A percentile compares a stretch with the other conserved stretches of the same genome.
These are phyloP conservation scores for Calocybe gangraenosa DNA, from an alignment of 768 basidiomycete genomes.

Conservation along the genomic window DNA sequence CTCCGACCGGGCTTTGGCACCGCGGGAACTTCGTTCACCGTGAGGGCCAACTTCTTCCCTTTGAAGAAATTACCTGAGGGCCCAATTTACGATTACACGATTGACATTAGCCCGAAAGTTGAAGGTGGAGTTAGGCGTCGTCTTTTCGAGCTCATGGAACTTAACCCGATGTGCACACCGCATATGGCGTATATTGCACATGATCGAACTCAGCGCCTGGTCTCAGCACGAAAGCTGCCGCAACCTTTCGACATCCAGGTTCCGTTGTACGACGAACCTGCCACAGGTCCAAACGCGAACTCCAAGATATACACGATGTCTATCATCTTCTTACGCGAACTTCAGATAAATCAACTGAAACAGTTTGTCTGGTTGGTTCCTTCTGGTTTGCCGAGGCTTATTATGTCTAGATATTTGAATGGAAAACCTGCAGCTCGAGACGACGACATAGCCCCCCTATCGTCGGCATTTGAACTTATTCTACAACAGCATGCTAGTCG, in stretches of 20 bases:
- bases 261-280: constrained; percentile 39
- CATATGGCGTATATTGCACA: constrained; percentile 46
- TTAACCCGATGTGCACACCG: constrained; percentile 27
- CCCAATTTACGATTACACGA: constrained; percentile 51
- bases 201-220: constrained; percentile 42
- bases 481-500: constrained; percentile 44
- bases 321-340: constrained; percentile 37
- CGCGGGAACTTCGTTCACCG: constrained; percentile 37
- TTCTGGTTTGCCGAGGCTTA: neutral
- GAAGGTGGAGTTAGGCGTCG: constrained; percentile 43
- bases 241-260: constrained; percentile 39
- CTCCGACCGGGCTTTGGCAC: constrained; percentile 58
- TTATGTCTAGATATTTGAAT: constrained; percentile 40
- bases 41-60: constrained; percentile 65
- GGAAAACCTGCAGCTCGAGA: constrained; percentile 40
- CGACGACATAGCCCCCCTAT: constrained; percentile 45
- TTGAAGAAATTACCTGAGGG: constrained; percentile 43
- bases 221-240: constrained; percentile 41
- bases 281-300: constrained; percentile 27
- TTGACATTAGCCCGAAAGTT: constrained; percentile 45
- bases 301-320: constrained; percentile 39
- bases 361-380: constrained; percentile 23
- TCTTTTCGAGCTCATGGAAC: constrained; percentile 54
- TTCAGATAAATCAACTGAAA: constrained; percentile 28
- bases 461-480: constrained; percentile 57